Evolutionary conservation across 2,329 filamentous ascomycete species (phyloP), one percentile per base, ranked within the genome.

Genomic region (Drechslerella stenobrocha): DNA sequence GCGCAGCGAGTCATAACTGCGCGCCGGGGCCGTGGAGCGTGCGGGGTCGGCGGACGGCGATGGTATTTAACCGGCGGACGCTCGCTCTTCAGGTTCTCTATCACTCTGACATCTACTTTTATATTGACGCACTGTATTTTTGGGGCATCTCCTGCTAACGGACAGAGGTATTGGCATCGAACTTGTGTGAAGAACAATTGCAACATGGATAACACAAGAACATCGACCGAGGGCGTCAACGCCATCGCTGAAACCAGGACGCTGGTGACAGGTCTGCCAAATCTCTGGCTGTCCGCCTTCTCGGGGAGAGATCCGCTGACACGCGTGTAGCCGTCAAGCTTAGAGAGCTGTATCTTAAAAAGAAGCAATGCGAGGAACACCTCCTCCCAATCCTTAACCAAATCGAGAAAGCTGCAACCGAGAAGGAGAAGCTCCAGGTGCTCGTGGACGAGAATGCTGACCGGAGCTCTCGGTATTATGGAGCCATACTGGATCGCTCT

Each of bases 151-250:
- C n/a, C n/a, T n/a, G n/a, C n/a, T n/a, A n/a, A n/a, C n/a, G n/a
- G n/a, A n/a, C n/a, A n/a, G n/a, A n/a, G n/a, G n/a, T n/a, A n/a
- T n/a, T n/a, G n/a, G n/a, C n/a, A n/a, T n/a, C n/a, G n/a, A n/a
- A n/a, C n/a, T n/a, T n/a, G n/a, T n/a, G n/a, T n/a, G n/a, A n/a
- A n/a, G n/a, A n/a, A n/a, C n/a, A n/a, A 23, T 4, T 46, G 42
- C 53, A 60, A 67, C 53, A 67, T 67, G 63, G 63, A 67, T 45
- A 60, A 56, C 55, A 11, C 63, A 32, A 67, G 56, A 18, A 7
- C 50, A n/a, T 51, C 47, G 5, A 24, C 26, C 28, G 53, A 55
- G 11, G 28, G 28, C 15, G 55, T 67, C 26, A 67, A 67, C 28
- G 63, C 63, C 8, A 67, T 67, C 18, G 51, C 55, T 18, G 63